Evolutionary conservation across 1,139 yeast genomes (phyloP).

Genomic region (Candida sanyaensis): DNA sequence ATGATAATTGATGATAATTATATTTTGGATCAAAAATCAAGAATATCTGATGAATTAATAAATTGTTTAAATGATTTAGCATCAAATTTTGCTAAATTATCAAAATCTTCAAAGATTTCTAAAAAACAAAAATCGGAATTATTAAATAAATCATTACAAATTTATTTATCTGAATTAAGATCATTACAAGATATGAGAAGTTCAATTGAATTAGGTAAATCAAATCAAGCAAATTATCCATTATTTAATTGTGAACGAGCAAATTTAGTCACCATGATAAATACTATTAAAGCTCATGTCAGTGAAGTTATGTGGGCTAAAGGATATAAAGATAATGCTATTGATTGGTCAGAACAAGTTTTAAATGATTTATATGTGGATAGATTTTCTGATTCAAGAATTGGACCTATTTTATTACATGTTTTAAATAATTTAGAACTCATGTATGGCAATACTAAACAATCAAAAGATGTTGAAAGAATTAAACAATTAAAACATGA

Average conservation of each 20-base stretch:
- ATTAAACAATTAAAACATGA: conserved; percentile 29
- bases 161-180: conserved; percentile 41
- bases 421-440: conserved; percentile 32
- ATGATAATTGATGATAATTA: conserved; percentile 28
- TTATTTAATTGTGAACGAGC: conserved; percentile 37
- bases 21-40: conserved; percentile 26
- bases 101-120: conserved; percentile 9
- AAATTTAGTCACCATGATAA: conserved; percentile 29
- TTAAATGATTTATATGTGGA: conserved; percentile 38
- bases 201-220: conserved; percentile 19
- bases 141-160: conserved; percentile 28
- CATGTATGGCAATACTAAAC: conserved; percentile 34
- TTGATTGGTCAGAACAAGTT: conserved; percentile 64
- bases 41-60: conserved; percentile 42
- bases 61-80: conserved; percentile 39
- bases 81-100: conserved; percentile 27
- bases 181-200: conserved; percentile 24
- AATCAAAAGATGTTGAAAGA: conserved; percentile 25
- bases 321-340: conserved; percentile 53
- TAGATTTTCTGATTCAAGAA: conserved; percentile 29
- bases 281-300: conserved; percentile 56
- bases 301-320: conserved; percentile 68
- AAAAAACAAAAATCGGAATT: conserved; percentile 20
- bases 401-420: conserved; percentile 30
- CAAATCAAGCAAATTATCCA: conserved; percentile 35